Percentiles rank a stretch among this genome's conserved stretches.
Evolutionary conservation across 768 basidiomycete genomes (phyloP).

Genomic region (Gymnopilus dilepis): DNA sequence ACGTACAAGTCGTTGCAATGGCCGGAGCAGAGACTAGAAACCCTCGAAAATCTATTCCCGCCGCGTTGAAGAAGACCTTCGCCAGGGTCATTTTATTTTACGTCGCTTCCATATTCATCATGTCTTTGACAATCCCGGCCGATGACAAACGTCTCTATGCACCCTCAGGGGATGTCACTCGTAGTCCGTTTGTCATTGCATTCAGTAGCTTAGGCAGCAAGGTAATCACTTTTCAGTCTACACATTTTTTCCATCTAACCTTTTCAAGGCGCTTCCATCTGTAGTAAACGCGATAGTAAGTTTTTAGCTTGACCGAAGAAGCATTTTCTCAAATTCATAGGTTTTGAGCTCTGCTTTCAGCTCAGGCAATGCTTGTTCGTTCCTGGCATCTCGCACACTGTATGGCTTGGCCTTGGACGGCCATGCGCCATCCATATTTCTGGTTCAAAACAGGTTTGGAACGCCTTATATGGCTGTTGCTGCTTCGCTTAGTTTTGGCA

Average conservation of each 20-base stretch:
- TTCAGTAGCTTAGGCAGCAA: slow-evolving; percentile 65
- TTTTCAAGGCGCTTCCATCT: slow-evolving; percentile 34
- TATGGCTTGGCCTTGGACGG: slow-evolving; percentile 46
- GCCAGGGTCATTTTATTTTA: slow-evolving; percentile 43
- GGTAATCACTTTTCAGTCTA: slow-evolving; percentile 27
- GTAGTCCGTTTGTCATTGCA: slow-evolving; percentile 79
- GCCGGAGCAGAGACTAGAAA: slow-evolving; percentile 62
- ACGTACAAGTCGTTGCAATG: slow-evolving; percentile 53
- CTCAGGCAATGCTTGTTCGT: slow-evolving; percentile 60
- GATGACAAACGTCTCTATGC: slow-evolving; percentile 46
- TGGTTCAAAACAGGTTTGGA: slow-evolving; percentile 35
- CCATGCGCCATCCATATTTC: slow-evolving; percentile 39
- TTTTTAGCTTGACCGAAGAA: not conserved
- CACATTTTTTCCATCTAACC: not conserved
- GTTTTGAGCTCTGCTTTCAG: slow-evolving; percentile 63
- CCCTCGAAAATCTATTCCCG: slow-evolving; percentile 69
- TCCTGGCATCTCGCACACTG: slow-evolving; percentile 44
- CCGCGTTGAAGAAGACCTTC: slow-evolving; percentile 64
- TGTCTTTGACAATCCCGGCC: slow-evolving; percentile 71
- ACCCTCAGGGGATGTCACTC: slow-evolving; percentile 44
- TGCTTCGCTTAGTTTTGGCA: slow-evolving; percentile 31
- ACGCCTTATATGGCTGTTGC: slow-evolving; percentile 35
- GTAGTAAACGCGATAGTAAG: slow-evolving; percentile 60
- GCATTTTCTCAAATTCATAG: slow-evolving; percentile 16
- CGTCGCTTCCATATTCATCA: slow-evolving; percentile 62